A percentile compares a stretch with the other conserved stretches of the same genome.
These are phyloP conservation scores for Aspergillus nanangensis DNA, from an alignment of 495 filamentous ascomycete species.

Conservation along the genomic window DNA sequence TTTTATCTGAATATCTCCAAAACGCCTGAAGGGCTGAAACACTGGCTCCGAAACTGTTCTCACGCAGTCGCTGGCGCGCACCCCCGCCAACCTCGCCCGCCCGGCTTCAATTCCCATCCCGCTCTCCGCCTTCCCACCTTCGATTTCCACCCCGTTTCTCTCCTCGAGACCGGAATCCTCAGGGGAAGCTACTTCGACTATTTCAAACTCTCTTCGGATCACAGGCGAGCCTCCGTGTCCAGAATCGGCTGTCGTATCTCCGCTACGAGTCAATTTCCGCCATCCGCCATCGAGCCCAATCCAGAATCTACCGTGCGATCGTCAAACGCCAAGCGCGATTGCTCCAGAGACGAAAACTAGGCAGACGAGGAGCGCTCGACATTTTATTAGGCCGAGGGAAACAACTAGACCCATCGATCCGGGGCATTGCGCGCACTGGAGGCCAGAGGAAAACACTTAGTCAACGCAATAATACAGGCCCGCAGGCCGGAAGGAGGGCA, in stretches of 20 bases:
- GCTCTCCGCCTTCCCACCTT: conserved; percentile 12
- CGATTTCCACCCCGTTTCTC: conserved; percentile 16
- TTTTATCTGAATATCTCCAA: neutral
- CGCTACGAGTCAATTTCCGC: conserved; percentile 69
- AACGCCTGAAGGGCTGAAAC: conserved; percentile 8
- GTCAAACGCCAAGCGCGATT: conserved; percentile 56
- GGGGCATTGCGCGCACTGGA: too few relatives aligned
- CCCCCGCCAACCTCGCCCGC: conserved; percentile 14
- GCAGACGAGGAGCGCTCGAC: conserved; percentile 42
- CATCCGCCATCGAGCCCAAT: conserved; percentile 64
- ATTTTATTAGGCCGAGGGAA: conserved; percentile 43
- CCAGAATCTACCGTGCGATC: conserved; percentile 69
- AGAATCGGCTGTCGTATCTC: conserved; percentile 59
- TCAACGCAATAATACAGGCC: too few relatives aligned
- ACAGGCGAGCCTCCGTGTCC: conserved; percentile 52
- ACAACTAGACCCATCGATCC: too few relatives aligned
- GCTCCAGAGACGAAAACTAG: conserved; percentile 25
- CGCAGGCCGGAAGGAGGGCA: too few relatives aligned
- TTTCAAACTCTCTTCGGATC: conserved; percentile 53
- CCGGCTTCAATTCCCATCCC: conserved; percentile 14
- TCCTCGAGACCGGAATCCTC: conserved; percentile 13
- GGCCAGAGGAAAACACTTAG: too few relatives aligned
- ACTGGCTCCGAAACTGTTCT: conserved; percentile 39
- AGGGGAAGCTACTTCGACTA: conserved; percentile 20
- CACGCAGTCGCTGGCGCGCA: conserved; percentile 27